These are phyloP conservation scores for Pichia sp. DNA, from an alignment of 1,139 yeast species.

Conservation along the genomic window DNA sequence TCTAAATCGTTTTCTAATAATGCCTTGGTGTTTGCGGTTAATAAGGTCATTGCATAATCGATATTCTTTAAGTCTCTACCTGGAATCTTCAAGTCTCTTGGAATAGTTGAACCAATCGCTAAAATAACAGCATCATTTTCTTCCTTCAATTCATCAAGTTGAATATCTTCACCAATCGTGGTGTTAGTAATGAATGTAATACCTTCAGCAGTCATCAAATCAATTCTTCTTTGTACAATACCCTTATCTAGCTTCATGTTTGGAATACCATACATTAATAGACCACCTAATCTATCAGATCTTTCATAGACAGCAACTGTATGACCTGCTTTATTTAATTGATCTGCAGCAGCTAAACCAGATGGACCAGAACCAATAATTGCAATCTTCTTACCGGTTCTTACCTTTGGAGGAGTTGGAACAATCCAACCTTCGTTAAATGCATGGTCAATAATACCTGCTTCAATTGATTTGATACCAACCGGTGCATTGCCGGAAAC, in stretches of 20 bases:
- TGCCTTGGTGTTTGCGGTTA: slow-evolving; percentile 86
- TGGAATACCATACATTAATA: slow-evolving; percentile 98
- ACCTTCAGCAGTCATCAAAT: slow-evolving; percentile 87
- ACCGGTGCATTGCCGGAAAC: slow-evolving; percentile 86
- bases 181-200: slow-evolving; percentile 69
- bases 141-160: slow-evolving; percentile 61
- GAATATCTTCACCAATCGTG: slow-evolving; percentile 76
- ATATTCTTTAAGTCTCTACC: slow-evolving; percentile 89
- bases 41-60: slow-evolving; percentile 90
- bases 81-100: slow-evolving; percentile 90
- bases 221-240: slow-evolving; percentile 88
- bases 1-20: slow-evolving; percentile 76
- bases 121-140: slow-evolving; percentile 76
- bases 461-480: slow-evolving; percentile 92
- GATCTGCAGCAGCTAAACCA: slow-evolving; percentile 95
- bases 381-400: slow-evolving; percentile 85
- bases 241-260: slow-evolving; percentile 96
- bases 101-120: slow-evolving; percentile 96
- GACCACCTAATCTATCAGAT: slow-evolving; percentile 93
- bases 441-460: slow-evolving; percentile 94
- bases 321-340: slow-evolving; percentile 94
- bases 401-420: slow-evolving; percentile 69
- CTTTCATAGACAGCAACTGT: slow-evolving; percentile 86
- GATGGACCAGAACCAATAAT: slow-evolving; percentile 96
- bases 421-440: slow-evolving; percentile 95